Percentiles rank a stretch among this genome's conserved stretches.
phyloP scores from a whole-genome alignment of 495 filamentous ascomycete species.

The Trichoderma asperelloides region DNA sequence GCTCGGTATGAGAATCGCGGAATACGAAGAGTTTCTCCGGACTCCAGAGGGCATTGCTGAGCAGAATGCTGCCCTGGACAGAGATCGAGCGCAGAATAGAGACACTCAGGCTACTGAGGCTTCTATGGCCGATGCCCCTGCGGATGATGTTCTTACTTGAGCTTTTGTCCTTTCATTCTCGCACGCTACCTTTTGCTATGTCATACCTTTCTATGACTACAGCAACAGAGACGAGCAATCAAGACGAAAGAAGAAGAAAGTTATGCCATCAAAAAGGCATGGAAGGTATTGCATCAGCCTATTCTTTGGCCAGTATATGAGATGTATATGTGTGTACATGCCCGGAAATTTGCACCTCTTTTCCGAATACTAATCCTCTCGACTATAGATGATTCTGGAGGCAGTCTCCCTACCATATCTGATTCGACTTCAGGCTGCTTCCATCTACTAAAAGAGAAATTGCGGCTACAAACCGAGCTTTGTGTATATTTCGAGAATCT shows the following conservation, averaged over 20 bases:
- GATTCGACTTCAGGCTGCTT: background rate
- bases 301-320: background rate
- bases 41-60: conserved; percentile 7
- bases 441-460: background rate
- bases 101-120: conserved; percentile 19
- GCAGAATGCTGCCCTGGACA: background rate
- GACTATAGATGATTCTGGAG: background rate
- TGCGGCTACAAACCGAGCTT: too few species aligned
- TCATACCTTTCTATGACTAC: background rate
- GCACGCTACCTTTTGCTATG: background rate
- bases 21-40: conserved; percentile 9
- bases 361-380: background rate
- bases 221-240: background rate
- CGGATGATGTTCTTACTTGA: conserved; percentile 11
- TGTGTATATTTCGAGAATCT: too few species aligned
- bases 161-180: conserved; percentile 6
- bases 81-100: conserved; percentile 8
- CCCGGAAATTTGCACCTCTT: background rate
- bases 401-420: background rate
- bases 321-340: background rate
- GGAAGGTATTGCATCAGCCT: background rate
- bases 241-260: background rate
- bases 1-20: conserved; percentile 8
- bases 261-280: background rate
- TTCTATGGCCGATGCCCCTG: conserved; percentile 9